Evolutionary conservation across 495 filamentous ascomycete species (phyloP).

Genomic region (Trichoderma virens): DNA sequence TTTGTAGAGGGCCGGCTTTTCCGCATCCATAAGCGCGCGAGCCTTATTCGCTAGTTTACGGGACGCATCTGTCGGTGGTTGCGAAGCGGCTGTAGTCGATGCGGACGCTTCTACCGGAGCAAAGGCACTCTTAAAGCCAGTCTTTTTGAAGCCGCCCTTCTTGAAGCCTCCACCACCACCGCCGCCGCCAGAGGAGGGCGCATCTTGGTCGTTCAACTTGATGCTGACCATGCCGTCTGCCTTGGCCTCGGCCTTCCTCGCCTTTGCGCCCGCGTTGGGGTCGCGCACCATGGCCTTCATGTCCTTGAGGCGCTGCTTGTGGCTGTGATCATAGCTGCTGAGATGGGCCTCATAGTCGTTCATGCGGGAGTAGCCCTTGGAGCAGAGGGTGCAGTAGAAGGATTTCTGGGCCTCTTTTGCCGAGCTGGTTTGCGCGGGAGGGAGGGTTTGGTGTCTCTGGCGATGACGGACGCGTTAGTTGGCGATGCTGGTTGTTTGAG

Average conservation of each 20-base stretch:
- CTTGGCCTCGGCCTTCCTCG: constrained; percentile 62
- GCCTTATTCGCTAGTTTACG: background rate
- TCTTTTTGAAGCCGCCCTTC: constrained; percentile 47
- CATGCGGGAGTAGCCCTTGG: constrained; percentile 62
- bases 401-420: constrained; percentile 81
- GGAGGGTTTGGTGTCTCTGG: constrained; percentile 43
- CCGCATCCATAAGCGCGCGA: constrained; percentile 11
- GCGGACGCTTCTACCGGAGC: constrained; percentile 28
- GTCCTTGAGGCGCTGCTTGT: constrained; percentile 58
- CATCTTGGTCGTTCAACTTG: constrained; percentile 34
- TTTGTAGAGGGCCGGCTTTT: constrained; percentile 10
- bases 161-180: constrained; percentile 40
- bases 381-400: constrained; percentile 75
- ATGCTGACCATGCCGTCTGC: constrained; percentile 56
- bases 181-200: constrained; percentile 11
- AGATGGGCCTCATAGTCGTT: constrained; percentile 66
- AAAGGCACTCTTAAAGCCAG: constrained; percentile 48
- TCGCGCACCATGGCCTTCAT: constrained; percentile 59
- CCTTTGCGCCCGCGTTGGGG: constrained; percentile 49
- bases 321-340: constrained; percentile 61
- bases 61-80: background rate
- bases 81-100: constrained; percentile 13
- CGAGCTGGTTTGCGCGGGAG: constrained; percentile 64
- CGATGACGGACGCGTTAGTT: background rate
- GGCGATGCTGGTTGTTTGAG: background rate